Conservation (phyloP, 345 rosid genomes). For the Sonneratia caseolaris region DNA sequence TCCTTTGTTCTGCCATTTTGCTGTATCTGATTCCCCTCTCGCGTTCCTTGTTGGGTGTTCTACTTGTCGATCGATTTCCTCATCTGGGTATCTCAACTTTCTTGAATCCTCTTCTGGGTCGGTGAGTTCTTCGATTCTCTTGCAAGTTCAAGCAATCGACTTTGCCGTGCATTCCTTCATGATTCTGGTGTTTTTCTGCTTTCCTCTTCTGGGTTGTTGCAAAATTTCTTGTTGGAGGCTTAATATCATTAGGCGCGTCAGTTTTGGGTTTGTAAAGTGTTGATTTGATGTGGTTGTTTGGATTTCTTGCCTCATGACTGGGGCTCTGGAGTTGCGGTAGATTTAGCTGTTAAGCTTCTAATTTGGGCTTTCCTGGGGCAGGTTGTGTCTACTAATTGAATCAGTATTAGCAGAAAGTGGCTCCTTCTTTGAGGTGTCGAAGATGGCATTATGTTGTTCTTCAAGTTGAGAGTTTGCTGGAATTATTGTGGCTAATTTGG, state of each 20-base stretch:
- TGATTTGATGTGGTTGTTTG: not conserved
- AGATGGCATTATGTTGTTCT: not conserved
- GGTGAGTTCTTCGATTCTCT: slow-evolving; percentile 3
- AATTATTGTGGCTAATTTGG: not conserved
- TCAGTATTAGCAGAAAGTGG: not conserved
- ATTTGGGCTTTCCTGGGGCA: not conserved
- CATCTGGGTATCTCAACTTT: not conserved
- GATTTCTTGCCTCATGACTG: too few species aligned
- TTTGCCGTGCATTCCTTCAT: not conserved
- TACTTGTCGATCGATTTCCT: not conserved
- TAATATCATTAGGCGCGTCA: not conserved
- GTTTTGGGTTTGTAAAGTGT: not conserved
- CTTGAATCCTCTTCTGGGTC: not conserved
- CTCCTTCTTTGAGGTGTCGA: not conserved
- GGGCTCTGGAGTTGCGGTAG: too few species aligned
- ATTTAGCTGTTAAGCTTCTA: too few species aligned
- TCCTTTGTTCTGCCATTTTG: not conserved
- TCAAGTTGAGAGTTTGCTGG: not conserved
- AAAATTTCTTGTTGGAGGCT: not conserved
- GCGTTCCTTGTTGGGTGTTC: not conserved
- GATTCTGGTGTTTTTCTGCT: not conserved
- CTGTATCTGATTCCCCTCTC: not conserved
- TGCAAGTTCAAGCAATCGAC: not conserved
- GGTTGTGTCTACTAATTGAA: not conserved
- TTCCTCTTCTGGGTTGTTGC: not conserved